A percentile compares a stretch with the other conserved stretches of the same genome.
Evolutionary conservation across 164 flowering plant genomes (phyloP).

Genomic region (Umbilicus rupestris): DNA sequence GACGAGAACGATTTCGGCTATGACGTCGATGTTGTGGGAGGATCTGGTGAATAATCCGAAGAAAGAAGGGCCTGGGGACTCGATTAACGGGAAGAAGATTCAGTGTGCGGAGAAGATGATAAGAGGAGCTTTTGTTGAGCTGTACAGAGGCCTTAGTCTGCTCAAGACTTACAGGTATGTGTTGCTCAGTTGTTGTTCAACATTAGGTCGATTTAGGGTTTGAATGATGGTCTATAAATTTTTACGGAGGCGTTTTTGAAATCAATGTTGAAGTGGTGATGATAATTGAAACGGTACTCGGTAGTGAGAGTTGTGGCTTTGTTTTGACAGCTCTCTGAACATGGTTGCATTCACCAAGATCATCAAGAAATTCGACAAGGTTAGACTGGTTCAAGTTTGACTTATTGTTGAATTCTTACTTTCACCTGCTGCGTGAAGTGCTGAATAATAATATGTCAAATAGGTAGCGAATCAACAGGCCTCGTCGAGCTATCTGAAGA

Average conservation of each 20-base stretch:
- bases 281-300: background rate
- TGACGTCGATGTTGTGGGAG: conserved; percentile 73
- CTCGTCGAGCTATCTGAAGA: conserved; percentile 55
- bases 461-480: conserved; percentile 72
- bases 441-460: background rate
- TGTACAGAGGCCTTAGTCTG: conserved; percentile 75
- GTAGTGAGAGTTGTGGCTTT: background rate
- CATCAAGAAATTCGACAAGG: conserved; percentile 97
- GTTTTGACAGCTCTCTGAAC: conserved; percentile 71
- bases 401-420: background rate
- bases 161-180: conserved; percentile 72
- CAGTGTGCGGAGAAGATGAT: conserved; percentile 92
- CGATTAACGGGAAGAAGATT: conserved; percentile 54
- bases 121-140: conserved; percentile 82
- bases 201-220: background rate
- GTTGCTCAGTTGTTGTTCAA: background rate
- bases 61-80: conserved; percentile 45
- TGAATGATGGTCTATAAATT: background rate
- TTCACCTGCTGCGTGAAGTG: background rate
- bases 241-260: background rate
- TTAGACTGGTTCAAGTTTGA: conserved; percentile 12
- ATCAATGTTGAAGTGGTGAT: background rate
- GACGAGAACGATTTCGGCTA: conserved; percentile 45
- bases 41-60: conserved; percentile 66
- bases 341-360: conserved; percentile 89